Evolutionary conservation across 257 asterid species (phyloP).

Genomic region (Verbascum thapsus): DNA sequence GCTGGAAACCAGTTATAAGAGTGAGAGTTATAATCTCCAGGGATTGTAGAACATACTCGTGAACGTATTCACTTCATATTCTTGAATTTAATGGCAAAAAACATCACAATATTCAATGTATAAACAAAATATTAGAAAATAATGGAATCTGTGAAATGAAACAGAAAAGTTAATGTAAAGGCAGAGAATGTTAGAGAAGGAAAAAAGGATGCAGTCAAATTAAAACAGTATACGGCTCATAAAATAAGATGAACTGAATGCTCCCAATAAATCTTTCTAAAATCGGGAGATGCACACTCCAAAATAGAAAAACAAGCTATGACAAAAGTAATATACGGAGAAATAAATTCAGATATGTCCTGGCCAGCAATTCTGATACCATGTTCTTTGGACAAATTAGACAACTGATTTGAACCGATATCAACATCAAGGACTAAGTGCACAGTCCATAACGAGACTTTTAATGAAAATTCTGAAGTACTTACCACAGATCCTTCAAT

Average conservation of each 20-base stretch:
- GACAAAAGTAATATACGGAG: no score
- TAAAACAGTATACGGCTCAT: no score
- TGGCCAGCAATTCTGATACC: neutral
- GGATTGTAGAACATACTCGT: neutral
- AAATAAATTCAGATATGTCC: neutral
- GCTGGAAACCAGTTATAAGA: neutral
- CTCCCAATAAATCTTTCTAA: no score
- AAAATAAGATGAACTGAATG: no score
- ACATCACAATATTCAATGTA: conserved; percentile 1
- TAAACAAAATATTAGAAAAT: neutral
- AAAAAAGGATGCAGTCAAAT: neutral
- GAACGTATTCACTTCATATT: neutral
- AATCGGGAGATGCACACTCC: no score
- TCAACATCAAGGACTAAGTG: neutral
- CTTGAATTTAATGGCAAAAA: neutral
- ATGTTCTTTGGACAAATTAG: neutral
- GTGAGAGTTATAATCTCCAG: neutral
- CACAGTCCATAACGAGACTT: neutral
- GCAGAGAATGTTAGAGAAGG: neutral
- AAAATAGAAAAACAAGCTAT: no score
- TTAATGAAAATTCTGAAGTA: neutral
- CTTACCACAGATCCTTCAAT: conserved; percentile 81
- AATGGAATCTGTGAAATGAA: neutral
- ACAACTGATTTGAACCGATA: neutral
- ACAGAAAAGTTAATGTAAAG: neutral